These are phyloP conservation scores for Trichomonas gallinae DNA, from an alignment of 208 protist genomes.

Conservation along the genomic window DNA sequence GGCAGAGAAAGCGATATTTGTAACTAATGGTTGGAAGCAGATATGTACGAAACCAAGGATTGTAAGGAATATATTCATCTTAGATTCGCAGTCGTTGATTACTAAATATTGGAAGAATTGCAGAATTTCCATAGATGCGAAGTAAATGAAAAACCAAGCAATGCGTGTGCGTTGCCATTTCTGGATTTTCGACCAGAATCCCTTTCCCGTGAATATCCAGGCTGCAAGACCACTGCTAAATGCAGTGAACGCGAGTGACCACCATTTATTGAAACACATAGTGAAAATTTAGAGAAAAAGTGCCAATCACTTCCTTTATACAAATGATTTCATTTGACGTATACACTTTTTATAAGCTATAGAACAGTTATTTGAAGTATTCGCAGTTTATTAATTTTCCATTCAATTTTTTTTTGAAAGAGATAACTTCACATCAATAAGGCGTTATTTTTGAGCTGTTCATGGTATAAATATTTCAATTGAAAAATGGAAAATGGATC, in stretches of 20 bases:
- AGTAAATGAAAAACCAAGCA: conserved; percentile 28
- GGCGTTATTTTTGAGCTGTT: too few species aligned
- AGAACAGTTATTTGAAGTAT: too few species aligned
- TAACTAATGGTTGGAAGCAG: conserved; percentile 38
- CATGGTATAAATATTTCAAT: too few species aligned
- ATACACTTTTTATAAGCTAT: too few species aligned
- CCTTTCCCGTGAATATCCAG: not conserved
- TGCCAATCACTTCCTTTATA: too few species aligned
- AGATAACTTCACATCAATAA: too few species aligned
- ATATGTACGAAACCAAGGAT: conserved; percentile 36
- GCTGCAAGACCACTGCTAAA: not conserved
- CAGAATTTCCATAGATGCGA: conserved; percentile 35
- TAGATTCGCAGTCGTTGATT: conserved; percentile 27
- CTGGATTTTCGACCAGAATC: not conserved
- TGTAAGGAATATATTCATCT: conserved; percentile 33
- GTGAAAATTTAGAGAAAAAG: too few species aligned
- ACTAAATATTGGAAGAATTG: conserved; percentile 38
- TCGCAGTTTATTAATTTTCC: too few species aligned
- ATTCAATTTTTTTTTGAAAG: too few species aligned
- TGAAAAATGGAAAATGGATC: too few species aligned
- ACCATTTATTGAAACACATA: conserved; percentile 9
- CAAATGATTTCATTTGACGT: too few species aligned
- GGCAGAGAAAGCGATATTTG: conserved; percentile 28
- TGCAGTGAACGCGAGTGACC: not conserved
- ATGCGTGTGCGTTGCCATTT: not conserved